These are phyloP conservation scores for Sarcodon sp. DNA, from an alignment of 768 basidiomycete genomes.

Conservation along the genomic window DNA sequence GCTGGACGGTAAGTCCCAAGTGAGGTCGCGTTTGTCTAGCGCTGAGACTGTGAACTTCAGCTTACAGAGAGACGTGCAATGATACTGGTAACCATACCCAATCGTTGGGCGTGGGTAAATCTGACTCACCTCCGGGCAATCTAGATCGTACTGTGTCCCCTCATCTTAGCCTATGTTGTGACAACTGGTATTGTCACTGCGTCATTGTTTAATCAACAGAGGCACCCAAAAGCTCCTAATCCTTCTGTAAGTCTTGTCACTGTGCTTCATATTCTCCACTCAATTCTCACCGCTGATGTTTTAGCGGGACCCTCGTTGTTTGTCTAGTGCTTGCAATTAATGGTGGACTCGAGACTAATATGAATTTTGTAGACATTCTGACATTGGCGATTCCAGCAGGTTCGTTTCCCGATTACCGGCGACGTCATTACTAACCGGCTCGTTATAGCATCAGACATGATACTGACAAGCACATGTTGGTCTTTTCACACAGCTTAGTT, in stretches of 20 bases:
- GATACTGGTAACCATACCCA: constrained; percentile 5
- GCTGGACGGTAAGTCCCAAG: constrained; percentile 12
- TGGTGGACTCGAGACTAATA: too few species aligned
- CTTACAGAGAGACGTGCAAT: constrained; percentile 5
- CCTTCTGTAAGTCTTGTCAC: constrained; percentile 6
- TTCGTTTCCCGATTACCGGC: not conserved
- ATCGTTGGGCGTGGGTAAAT: not conserved
- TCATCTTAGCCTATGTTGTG: constrained; percentile 5
- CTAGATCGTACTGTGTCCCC: constrained; percentile 3
- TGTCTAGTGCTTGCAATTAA: not conserved
- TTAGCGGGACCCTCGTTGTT: constrained; percentile 7
- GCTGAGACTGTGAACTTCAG: constrained; percentile 1
- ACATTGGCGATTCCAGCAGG: constrained; percentile 8
- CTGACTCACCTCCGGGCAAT: not conserved
- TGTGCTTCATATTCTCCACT: not conserved
- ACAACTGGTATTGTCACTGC: constrained; percentile 7
- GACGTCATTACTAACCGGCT: not conserved
- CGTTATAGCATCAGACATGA: constrained; percentile 9
- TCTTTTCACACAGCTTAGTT: not conserved
- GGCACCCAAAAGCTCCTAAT: constrained; percentile 3
- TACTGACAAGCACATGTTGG: constrained; percentile 9
- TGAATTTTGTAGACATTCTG: constrained; percentile 5
- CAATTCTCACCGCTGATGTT: not conserved
- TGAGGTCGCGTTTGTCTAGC: not conserved
- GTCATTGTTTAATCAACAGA: constrained; percentile 8